Conservation (phyloP, 805 yeast genomes). For the Starmerella vitae region DNA sequence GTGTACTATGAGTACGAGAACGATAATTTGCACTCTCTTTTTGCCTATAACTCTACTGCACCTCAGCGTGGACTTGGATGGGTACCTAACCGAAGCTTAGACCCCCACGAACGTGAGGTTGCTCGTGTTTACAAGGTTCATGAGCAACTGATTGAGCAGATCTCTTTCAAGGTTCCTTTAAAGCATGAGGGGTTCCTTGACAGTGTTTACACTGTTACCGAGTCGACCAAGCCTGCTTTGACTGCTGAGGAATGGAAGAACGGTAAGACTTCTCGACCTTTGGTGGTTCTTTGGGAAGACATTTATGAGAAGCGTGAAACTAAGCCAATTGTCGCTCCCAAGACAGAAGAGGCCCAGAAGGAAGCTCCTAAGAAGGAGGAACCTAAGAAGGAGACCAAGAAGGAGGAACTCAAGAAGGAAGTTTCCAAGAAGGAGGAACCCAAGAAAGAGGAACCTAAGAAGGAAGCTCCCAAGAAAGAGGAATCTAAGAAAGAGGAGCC, state of each 20-base stretch:
- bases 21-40: constrained; percentile 67
- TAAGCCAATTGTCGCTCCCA: constrained; percentile 19
- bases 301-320: constrained; percentile 51
- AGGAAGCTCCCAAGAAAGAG: constrained; percentile 21
- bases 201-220: constrained; percentile 86
- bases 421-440: neutral
- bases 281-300: constrained; percentile 60
- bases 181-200: constrained; percentile 84
- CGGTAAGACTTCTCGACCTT: constrained; percentile 72
- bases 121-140: constrained; percentile 69
- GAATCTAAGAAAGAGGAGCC: constrained; percentile 11
- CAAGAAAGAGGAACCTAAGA: constrained; percentile 26
- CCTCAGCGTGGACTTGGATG: constrained; percentile 95
- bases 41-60: constrained; percentile 79
- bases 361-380: constrained; percentile 6
- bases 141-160: constrained; percentile 75
- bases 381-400: constrained; percentile 15
- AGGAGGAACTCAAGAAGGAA: neutral
- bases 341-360: constrained; percentile 4
- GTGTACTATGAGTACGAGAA: constrained; percentile 82
- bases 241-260: constrained; percentile 63
- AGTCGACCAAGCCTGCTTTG: constrained; percentile 65
- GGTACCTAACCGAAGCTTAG: constrained; percentile 71
- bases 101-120: constrained; percentile 72
- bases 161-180: constrained; percentile 88